Conservation (phyloP, 2,329 filamentous ascomycete genomes). For the Ophiostoma tasmaniense region DNA sequence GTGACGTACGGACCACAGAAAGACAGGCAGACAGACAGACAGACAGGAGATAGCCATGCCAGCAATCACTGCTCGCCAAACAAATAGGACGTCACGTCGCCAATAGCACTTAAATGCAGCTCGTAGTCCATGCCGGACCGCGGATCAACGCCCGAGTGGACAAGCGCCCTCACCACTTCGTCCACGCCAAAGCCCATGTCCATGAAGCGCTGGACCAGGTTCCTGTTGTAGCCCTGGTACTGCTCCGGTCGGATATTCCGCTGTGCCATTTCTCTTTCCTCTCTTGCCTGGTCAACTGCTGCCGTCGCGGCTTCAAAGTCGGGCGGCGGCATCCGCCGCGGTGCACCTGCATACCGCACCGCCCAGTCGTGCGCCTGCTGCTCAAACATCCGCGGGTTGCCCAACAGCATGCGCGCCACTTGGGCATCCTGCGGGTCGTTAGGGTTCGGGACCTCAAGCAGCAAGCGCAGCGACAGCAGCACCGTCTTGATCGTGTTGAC, state of each 20-base stretch:
- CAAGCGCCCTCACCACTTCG: constrained; percentile 65
- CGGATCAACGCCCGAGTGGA: constrained; percentile 70
- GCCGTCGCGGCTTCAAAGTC: constrained; percentile 22
- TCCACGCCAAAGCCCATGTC: constrained; percentile 88
- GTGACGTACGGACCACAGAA: too few species aligned
- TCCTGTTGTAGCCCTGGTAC: constrained; percentile 80
- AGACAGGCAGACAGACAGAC: too few species aligned
- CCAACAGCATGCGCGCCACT: constrained; percentile 82
- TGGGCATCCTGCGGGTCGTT: constrained; percentile 96
- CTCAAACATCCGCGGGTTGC: constrained; percentile 69
- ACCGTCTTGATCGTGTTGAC: constrained; percentile 95
- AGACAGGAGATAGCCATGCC: too few species aligned
- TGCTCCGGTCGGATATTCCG: constrained; percentile 31
- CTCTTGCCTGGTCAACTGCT: constrained; percentile 24
- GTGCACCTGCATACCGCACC: constrained; percentile 71
- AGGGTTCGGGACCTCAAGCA: constrained; percentile 87
- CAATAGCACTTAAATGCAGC: constrained; percentile 83
- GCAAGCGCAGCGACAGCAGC: constrained; percentile 82
- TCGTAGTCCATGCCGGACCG: constrained; percentile 73
- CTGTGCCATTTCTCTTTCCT: constrained; percentile 16
- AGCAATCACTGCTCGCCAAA: constrained; percentile 53
- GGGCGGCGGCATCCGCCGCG: constrained; percentile 33
- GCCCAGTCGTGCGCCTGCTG: constrained; percentile 86
- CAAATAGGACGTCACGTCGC: constrained; percentile 76
- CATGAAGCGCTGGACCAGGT: constrained; percentile 74